Conservation (phyloP, 108 stramenopile species). For the Stephanodiscus minutulus region DNA sequence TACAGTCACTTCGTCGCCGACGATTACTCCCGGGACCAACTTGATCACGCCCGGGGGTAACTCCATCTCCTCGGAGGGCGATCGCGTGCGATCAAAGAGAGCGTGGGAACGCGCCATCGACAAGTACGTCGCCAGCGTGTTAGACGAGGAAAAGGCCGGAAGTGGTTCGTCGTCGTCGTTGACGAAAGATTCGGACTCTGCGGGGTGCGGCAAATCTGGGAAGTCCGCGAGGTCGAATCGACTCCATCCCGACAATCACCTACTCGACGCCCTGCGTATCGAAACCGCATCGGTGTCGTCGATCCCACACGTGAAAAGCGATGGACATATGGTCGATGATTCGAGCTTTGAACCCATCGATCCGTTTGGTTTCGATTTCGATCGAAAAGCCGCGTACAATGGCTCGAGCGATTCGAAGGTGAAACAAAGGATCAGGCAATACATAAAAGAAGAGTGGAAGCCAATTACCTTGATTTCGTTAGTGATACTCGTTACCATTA, state of each 20-base stretch:
- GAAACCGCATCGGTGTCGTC: not conserved
- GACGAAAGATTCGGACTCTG: slow-evolving; percentile 6
- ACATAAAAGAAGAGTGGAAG: slow-evolving; percentile 30
- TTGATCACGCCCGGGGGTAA: slow-evolving; percentile 8
- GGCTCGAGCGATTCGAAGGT: not conserved
- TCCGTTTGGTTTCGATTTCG: slow-evolving; percentile 29
- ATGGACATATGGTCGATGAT: slow-evolving; percentile 29
- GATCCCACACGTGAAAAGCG: not conserved
- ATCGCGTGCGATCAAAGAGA: slow-evolving; percentile 1
- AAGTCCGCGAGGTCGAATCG: no score
- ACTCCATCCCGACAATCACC: slow-evolving; percentile 19
- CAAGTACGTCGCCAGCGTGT: slow-evolving; percentile 39
- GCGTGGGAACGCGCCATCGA: slow-evolving; percentile 40
- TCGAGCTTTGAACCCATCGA: slow-evolving; percentile 39
- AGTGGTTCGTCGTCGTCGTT: slow-evolving; percentile 18
- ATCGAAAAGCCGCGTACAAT: slow-evolving; percentile 7
- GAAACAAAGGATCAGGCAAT: slow-evolving; percentile 1
- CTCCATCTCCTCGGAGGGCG: slow-evolving; percentile 12
- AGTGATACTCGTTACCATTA: slow-evolving; percentile 23
- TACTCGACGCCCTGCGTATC: slow-evolving; percentile 9
- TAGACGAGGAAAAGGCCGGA: slow-evolving; percentile 23
- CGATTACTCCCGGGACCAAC: not conserved
- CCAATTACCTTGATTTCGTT: slow-evolving; percentile 22
- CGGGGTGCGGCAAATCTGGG: no score
- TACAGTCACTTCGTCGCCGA: slow-evolving; percentile 7